Base-by-base conservation (phyloP, 371 early-diverging fungal genomes). In the Fennellomyces sp. region DNA sequence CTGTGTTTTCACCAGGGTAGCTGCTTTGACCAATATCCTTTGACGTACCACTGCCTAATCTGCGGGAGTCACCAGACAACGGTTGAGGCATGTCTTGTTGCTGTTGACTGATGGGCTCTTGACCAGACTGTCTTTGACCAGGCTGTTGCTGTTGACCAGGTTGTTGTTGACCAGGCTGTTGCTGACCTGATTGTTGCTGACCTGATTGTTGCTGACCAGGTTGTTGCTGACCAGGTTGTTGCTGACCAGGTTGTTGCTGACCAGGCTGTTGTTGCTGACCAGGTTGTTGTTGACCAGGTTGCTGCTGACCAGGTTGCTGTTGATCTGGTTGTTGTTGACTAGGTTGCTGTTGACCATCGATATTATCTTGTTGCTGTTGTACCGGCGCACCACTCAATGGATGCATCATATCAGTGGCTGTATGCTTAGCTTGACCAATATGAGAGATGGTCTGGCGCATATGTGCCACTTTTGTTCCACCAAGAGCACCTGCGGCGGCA, bases 231-330 rank as follows among this genome's bases (percentile, higher is more conserved):
- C 11, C 30, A 28, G 50, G 50, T 30, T 52, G 31, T 31, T 31
- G 52, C 21, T 52, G 50, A 27, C 13, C 13, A n/a, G 50, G 27
- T 49, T 49, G 38, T 33, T 52, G 29, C 31, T 52, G 52, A 29
- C 25, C 53, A 17, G 19, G 53, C 11, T 52, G 53, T 15, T 52
- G 53, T 19, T n/a, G 17, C 35, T 52, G 29, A n/a, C 31, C 50
- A 2, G 25, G 45, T 29, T 42, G 42, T 42, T 56, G 45, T 28
- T 27, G 42, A 25, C 1, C 26, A 12, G 23, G 41, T 2, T 41
- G 27, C 13, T 56, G 56, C 30, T 56, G 56, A 13, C n/a, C 21
- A 26, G 21, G n/a, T 56, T 56, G 56, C 15, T 42, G 42, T 2
- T 35, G 13, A 19, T 4, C 17, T 35, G 56, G 30, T 42, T 41